Evolutionary conservation across 1,284 basidiomycete species (phyloP).

Genomic region (Schizophyllum commune): DNA sequence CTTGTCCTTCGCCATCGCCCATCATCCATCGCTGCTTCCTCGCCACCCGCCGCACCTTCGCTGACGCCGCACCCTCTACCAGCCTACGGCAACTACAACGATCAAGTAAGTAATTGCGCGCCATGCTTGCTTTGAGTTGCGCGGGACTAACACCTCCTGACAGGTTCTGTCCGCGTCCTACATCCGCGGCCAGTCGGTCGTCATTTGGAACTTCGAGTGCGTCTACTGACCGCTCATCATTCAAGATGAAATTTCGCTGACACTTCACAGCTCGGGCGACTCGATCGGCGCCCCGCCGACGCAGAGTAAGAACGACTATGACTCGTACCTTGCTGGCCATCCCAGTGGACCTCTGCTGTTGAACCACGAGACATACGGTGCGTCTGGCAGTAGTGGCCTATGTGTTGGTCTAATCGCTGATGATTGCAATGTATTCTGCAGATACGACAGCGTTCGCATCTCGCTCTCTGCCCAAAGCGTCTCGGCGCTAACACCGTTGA

Average conservation of each 20-base stretch:
- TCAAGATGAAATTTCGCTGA: not conserved
- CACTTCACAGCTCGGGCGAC: conserved; percentile 6
- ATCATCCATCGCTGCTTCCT: not conserved
- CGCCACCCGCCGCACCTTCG: not conserved
- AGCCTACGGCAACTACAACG: conserved; percentile 45
- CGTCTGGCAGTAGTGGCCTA: conserved; percentile 1
- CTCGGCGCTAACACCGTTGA: not conserved
- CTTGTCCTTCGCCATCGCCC: not conserved
- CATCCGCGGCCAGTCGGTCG: conserved; percentile 29
- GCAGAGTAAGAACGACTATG: conserved; percentile 3
- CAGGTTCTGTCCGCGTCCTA: conserved; percentile 4
- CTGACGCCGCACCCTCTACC: not conserved
- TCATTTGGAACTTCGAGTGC: conserved; percentile 40
- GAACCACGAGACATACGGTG: conserved; percentile 20
- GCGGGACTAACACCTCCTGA: conserved; percentile 16
- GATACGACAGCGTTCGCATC: conserved; percentile 29
- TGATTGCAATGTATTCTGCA: conserved; percentile 6
- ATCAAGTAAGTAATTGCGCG: conserved; percentile 26
- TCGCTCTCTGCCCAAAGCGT: not conserved
- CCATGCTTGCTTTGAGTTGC: conserved; percentile 7
- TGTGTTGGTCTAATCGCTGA: not conserved
- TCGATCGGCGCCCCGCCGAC: not conserved
- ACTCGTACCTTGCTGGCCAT: not conserved
- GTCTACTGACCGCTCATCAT: not conserved
- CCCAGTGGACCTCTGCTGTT: not conserved